Evolutionary conservation across 2,329 filamentous ascomycete species (phyloP).

Genomic region (Phaeosphaeria sp.): DNA sequence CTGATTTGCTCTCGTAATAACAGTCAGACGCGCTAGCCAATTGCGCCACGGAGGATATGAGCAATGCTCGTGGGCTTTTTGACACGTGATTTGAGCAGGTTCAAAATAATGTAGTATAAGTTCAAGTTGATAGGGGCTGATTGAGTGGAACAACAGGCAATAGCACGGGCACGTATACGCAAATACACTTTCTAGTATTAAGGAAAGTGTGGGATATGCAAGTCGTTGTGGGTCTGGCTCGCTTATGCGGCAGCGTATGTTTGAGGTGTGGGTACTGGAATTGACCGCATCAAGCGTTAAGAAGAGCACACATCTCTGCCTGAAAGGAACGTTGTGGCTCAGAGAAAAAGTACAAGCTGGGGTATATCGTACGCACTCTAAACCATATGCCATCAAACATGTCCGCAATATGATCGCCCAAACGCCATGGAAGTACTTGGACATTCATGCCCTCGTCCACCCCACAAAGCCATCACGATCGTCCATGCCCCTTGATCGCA

Average conservation of each 20-base stretch:
- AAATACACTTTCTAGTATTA: too few relatives aligned
- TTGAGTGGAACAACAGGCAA: too few relatives aligned
- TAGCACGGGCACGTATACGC: too few relatives aligned
- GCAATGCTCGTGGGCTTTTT: slow-evolving; percentile 17
- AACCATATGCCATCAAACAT: background rate
- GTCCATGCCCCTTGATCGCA: background rate
- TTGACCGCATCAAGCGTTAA: background rate
- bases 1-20: slow-evolving; percentile 49
- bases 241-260: slow-evolving; percentile 5
- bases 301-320: background rate
- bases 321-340: background rate
- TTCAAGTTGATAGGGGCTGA: background rate
- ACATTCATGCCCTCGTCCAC: background rate
- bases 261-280: background rate
- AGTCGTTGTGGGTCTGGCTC: slow-evolving; percentile 11
- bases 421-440: background rate
- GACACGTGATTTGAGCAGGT: slow-evolving; percentile 18
- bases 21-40: slow-evolving; percentile 69
- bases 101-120: background rate
- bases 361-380: background rate
- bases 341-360: background rate
- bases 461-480: background rate
- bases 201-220: background rate
- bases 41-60: slow-evolving; percentile 52
- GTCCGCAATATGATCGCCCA: background rate